phyloP scores from a whole-genome alignment of 805 yeast species.

The Wickerhamiella occidentalis region DNA sequence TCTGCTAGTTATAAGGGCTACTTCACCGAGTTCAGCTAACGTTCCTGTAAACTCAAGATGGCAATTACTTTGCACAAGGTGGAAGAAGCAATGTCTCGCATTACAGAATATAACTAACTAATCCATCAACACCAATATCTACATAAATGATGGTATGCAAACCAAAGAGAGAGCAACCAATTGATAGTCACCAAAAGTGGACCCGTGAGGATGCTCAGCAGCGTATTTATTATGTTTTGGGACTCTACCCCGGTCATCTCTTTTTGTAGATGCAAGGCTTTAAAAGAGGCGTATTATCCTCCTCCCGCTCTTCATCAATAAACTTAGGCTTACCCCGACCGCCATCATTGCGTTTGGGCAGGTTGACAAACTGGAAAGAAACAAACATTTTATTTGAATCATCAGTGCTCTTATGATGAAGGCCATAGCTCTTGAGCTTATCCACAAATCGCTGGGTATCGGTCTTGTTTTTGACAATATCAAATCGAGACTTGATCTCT shows the following conservation, averaged over 20 bases:
- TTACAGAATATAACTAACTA: too few relatives aligned
- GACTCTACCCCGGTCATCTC: slow-evolving; percentile 33
- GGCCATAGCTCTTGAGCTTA: slow-evolving; percentile 61
- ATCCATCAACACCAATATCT: too few relatives aligned
- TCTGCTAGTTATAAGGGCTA: too few relatives aligned
- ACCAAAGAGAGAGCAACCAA: too few relatives aligned
- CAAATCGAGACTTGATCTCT: slow-evolving; percentile 85
- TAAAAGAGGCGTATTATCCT: slow-evolving; percentile 51
- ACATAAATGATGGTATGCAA: too few relatives aligned
- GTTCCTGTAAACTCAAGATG: too few relatives aligned
- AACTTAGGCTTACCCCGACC: slow-evolving; percentile 31
- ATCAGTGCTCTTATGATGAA: slow-evolving; percentile 80
- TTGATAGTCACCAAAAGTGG: too few relatives aligned
- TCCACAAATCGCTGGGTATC: slow-evolving; percentile 52
- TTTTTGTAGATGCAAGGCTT: slow-evolving; percentile 95
- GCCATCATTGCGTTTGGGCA: slow-evolving; percentile 24
- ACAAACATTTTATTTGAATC: slow-evolving; percentile 86
- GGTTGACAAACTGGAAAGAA: slow-evolving; percentile 81
- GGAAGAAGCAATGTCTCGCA: too few relatives aligned
- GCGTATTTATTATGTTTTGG: too few relatives aligned
- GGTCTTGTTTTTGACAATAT: slow-evolving; percentile 36
- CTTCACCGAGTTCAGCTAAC: too few relatives aligned
- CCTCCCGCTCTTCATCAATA: slow-evolving; percentile 42
- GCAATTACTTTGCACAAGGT: too few relatives aligned
- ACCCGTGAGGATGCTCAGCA: too few relatives aligned